These are phyloP conservation scores for Capniomyces stellatus DNA, from an alignment of 371 early-diverging fungal genomes.

Conservation along the genomic window DNA sequence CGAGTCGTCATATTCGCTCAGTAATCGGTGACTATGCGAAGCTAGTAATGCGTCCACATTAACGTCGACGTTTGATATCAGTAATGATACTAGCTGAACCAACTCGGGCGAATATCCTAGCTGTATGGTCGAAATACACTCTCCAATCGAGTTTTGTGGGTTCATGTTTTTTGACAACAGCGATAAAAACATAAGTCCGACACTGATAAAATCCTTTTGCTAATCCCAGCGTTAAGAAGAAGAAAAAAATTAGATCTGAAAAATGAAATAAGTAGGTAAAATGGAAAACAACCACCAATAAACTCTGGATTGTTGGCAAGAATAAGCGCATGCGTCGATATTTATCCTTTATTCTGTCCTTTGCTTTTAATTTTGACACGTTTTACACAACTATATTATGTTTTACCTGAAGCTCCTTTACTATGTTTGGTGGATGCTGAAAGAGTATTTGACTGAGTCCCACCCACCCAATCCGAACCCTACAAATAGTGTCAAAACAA, in stretches of 20 bases:
- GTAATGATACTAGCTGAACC: background rate
- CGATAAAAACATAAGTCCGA: background rate
- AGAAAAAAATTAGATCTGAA: no score
- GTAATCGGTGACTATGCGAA: background rate
- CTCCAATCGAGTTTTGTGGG: background rate
- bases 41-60: background rate
- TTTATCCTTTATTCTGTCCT: no score
- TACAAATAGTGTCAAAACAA: background rate
- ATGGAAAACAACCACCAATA: no score
- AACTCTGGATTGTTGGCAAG: no score
- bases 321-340: no score
- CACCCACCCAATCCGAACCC: background rate
- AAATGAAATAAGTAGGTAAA: no score
- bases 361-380: no score
- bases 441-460: conserved; percentile 1
- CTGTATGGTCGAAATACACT: background rate
- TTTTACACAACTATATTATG: no score
- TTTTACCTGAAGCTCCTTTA: background rate
- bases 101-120: background rate
- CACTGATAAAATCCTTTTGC: background rate
- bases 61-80: background rate
- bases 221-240: background rate
- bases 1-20: background rate
- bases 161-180: conserved; percentile 9
- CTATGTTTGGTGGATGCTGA: background rate